Conservation (phyloP, 2,329 filamentous ascomycete genomes). For the Aureobasidium mangrovei region DNA sequence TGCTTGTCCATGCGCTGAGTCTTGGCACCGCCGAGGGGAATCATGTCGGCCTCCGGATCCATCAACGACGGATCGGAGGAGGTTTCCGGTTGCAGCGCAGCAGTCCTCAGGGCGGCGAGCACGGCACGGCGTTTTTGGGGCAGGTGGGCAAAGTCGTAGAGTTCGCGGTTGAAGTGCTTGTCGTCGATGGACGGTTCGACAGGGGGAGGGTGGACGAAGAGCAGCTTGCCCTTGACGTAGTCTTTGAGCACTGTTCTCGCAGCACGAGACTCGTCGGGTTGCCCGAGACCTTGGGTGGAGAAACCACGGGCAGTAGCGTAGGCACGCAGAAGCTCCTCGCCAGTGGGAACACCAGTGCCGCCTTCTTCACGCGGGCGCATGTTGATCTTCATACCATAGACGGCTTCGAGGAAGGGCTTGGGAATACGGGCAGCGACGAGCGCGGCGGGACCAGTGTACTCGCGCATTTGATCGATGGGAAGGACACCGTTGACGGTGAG, state of each 20-base stretch:
- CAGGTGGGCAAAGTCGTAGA: conserved; percentile 76
- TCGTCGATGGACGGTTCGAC: conserved; percentile 55
- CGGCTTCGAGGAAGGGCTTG: conserved; percentile 76
- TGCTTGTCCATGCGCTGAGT: conserved; percentile 70
- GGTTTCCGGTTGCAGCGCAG: conserved; percentile 25
- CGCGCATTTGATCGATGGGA: conserved; percentile 91
- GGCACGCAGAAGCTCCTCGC: conserved; percentile 72
- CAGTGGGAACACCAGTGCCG: conserved; percentile 77
- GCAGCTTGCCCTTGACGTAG: conserved; percentile 91
- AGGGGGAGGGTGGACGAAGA: conserved; percentile 85
- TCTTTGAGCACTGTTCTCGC: conserved; percentile 88
- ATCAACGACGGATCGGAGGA: conserved; percentile 29
- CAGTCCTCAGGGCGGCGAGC: conserved; percentile 36
- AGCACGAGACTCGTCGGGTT: conserved; percentile 87
- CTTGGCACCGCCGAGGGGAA: conserved; percentile 52
- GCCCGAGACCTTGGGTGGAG: conserved; percentile 77
- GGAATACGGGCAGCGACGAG: conserved; percentile 82
- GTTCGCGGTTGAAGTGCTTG: conserved; percentile 73
- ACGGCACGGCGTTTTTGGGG: conserved; percentile 69
- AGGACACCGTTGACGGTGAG: conserved; percentile 91
- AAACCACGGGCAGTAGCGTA: conserved; percentile 89
- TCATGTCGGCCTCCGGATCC: conserved; percentile 41
- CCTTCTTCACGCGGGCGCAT: conserved; percentile 81
- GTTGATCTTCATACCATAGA: conserved; percentile 86
- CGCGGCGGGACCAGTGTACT: conserved; percentile 78